Evolutionary conservation across 1,284 basidiomycete species (phyloP), one percentile per base, ranked within the genome.

Genomic region (Sporisorium scitamineum): DNA sequence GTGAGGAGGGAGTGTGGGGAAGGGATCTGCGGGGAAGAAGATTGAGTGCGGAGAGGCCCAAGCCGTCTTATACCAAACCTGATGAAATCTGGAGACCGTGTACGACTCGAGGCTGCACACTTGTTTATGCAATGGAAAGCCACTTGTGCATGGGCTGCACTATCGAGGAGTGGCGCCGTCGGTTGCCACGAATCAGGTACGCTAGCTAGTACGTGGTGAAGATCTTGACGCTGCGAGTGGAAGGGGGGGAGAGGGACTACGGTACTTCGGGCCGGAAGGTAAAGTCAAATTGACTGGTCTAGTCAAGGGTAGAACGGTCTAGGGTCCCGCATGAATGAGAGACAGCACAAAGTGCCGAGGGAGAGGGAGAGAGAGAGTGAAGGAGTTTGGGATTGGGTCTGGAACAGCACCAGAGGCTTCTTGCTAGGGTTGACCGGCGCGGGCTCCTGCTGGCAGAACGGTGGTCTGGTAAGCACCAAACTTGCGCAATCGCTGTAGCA

Each of bases 61-160:
- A 16, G 41, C n/a, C 18, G 24, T 56, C 55, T 67, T 56, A 60
- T 67, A 56, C 31, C 14, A 9, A 42, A 42, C 10, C 3, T n/a
- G 29, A 50, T 20, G 29, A 50, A 13, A 31, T 50, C 29, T 50
- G 48, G 48, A 31, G 48, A 50, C 4, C 3, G 27, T 20, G 27
- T n/a, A 18, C 18, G 29, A 31, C 18, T 50, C 9, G 27, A 31
- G 27, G 47, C 47, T 27, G 48, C 48, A 11, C 16, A 29, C 4
- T 29, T 50, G 27, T 11, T 42, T 20, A 50, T 50, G 48, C 48
- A 50, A 31, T 24, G 48, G 29, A 10, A 20, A 50, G 27, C 39
- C 27, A 31, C n/a, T n/a, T 13, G n/a, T 20, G 48, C 48, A 20
- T 50, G 48, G 48, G 48, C 47, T n/a, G 11, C 27, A 3, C 47